Base-by-base conservation (phyloP, 2,329 filamentous ascomycete genomes). In the Botrytis cinerea region DNA sequence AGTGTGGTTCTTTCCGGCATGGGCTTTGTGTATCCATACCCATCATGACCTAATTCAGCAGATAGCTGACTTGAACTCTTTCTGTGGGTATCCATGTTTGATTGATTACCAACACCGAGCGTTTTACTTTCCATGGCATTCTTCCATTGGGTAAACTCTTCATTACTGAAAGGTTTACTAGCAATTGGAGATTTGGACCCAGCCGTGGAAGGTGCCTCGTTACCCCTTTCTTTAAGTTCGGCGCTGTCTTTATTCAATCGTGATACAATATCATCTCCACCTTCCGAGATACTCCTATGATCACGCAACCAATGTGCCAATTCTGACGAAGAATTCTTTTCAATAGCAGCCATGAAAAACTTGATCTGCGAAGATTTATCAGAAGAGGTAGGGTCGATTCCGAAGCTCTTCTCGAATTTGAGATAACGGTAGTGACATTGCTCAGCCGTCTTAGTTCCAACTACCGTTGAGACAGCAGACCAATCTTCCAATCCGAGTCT, bases 371-470 rank as follows among this genome's bases (percentile, higher is more conserved):
- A 64, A 32, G 43, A 28, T n/a, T 64, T 64, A n/a, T 43, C 28
- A 28, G 25, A 32, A 46, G 62, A 64, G 16, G 62, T 64, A 35
- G 62, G 62, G 43, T 64, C 62, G 16, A 64, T 64, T 43, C 62
- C 62, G 8, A 64, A 64, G 20, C 62, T 64, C 25, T 64, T 64
- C 28, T 64, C 40, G 14, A 64, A 64, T 64, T 22, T 64, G 43
- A 64, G 62, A 64, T 64, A 64, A 28, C 62, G 62, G 25, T 64
- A 20, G 14, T 64, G 62, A 20, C 62, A 64, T 14, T 64, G n/a
- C n/a, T 64, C 40, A 12, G 40, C 35, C 16, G 62, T 28, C 25
- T 64, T 64, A 18, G 62, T 46, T 18, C 38, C 40, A 28, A 64
- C 43, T 18, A 64, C 38, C 10, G 25, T 40, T 7, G 62, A 43